Conservation (phyloP, 352 stramenopile genomes). For the Phytophthora agathidicida region DNA sequence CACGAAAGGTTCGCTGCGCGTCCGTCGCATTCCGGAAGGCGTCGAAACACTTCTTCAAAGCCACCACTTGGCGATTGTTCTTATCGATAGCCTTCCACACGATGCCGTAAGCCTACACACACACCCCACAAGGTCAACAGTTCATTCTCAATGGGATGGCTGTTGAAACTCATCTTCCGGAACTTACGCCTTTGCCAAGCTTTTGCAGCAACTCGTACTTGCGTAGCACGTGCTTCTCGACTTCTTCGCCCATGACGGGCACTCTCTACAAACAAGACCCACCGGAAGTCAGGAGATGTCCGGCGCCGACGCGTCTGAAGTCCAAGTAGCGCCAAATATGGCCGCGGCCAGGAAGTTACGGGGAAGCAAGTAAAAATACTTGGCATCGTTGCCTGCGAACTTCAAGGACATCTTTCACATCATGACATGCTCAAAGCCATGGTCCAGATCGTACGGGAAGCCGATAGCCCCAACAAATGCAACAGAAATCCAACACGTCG, state of each 20-base stretch:
- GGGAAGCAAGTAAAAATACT: slow-evolving; percentile 31
- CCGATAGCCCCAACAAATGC: background rate
- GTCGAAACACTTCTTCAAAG: slow-evolving; percentile 97
- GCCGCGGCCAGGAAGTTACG: slow-evolving; percentile 4
- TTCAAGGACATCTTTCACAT: slow-evolving; percentile 22
- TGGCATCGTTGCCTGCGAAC: slow-evolving; percentile 6
- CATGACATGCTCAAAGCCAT: background rate
- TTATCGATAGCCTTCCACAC: slow-evolving; percentile 98
- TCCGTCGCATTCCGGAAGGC: slow-evolving; percentile 96
- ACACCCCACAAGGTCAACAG: slow-evolving; percentile 1
- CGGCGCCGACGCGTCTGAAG: background rate
- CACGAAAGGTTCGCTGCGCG: slow-evolving; percentile 94
- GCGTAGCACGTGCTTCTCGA: slow-evolving; percentile 93
- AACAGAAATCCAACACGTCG: slow-evolving; percentile 18
- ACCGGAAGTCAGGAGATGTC: slow-evolving; percentile 16
- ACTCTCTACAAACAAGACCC: slow-evolving; percentile 6
- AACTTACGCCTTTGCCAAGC: slow-evolving; percentile 91
- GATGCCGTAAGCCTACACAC: slow-evolving; percentile 91
- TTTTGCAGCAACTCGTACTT: slow-evolving; percentile 95
- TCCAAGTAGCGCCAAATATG: slow-evolving; percentile 22
- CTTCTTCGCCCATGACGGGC: slow-evolving; percentile 87
- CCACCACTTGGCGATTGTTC: slow-evolving; percentile 88
- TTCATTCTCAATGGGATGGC: no score
- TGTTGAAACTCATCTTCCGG: background rate
- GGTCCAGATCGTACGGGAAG: slow-evolving; percentile 14